A percentile compares a stretch with the other conserved stretches of the same genome.
Conservation (phyloP, 192 early-diverging fungal genomes). For the Linnemannia zychae region DNA sequence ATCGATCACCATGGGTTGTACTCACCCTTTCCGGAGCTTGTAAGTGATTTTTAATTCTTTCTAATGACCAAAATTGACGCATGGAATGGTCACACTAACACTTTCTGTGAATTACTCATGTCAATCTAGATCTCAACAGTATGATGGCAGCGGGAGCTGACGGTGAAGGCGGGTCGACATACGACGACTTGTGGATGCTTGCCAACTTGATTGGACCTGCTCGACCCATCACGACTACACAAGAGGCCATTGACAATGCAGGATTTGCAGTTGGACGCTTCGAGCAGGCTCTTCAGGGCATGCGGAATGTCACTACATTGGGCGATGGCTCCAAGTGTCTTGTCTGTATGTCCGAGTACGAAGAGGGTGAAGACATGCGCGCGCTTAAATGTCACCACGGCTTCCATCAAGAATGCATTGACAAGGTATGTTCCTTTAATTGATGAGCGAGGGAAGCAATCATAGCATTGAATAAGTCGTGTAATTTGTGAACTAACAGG, state of each 20-base stretch:
- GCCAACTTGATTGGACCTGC: slow-evolving; percentile 59
- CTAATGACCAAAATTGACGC: not conserved
- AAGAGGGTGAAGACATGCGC: slow-evolving; percentile 60
- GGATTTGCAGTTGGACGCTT: slow-evolving; percentile 48
- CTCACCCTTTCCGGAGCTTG: slow-evolving; percentile 46
- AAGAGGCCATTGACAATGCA: slow-evolving; percentile 57
- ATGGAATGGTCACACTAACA: not conserved
- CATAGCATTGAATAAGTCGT: not conserved
- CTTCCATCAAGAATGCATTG: slow-evolving; percentile 69
- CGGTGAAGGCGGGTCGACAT: slow-evolving; percentile 36
- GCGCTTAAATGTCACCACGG: slow-evolving; percentile 67
- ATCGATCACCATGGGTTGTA: slow-evolving; percentile 45
- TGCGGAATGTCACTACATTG: slow-evolving; percentile 34
- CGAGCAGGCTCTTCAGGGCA: slow-evolving; percentile 46
- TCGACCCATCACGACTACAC: slow-evolving; percentile 58
- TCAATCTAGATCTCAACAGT: slow-evolving; percentile 38
- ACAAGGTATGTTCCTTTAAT: slow-evolving; percentile 47
- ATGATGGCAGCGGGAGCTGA: slow-evolving; percentile 38
- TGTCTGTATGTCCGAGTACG: slow-evolving; percentile 68
- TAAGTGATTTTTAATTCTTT: slow-evolving; percentile 14
- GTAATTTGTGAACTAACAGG: not conserved
- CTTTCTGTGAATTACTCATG: not conserved
- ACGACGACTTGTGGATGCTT: slow-evolving; percentile 58
- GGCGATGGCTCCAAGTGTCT: slow-evolving; percentile 60
- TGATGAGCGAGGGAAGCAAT: not conserved